Conservation (phyloP, 1,139 yeast genomes). For the Lodderomyces orthopsilosis region DNA sequence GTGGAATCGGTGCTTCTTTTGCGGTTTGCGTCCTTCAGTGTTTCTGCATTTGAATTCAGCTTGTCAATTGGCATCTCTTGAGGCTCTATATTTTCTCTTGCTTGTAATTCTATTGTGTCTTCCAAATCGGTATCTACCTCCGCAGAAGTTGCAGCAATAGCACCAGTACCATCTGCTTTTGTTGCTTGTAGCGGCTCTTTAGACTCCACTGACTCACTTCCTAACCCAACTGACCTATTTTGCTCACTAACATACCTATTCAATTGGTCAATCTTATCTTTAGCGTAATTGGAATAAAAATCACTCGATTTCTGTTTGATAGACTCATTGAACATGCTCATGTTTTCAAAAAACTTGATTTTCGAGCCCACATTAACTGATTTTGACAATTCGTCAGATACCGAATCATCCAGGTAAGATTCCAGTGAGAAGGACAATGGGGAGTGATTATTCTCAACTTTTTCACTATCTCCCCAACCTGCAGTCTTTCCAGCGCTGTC, state of each 20-base stretch:
- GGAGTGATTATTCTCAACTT: not conserved
- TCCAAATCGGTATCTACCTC: slow-evolving; percentile 5
- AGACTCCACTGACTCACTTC: not conserved
- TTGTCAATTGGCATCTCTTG: not conserved
- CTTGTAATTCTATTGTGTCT: slow-evolving; percentile 2
- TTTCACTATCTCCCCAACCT: not conserved
- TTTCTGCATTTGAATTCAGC: not conserved
- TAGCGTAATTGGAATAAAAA: slow-evolving; percentile 22
- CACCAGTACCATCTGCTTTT: not conserved
- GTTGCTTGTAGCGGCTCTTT: slow-evolving; percentile 6
- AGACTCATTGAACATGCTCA: slow-evolving; percentile 24
- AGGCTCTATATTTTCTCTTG: not conserved
- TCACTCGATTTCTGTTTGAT: slow-evolving; percentile 26
- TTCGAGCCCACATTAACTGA: slow-evolving; percentile 12
- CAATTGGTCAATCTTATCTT: slow-evolving; percentile 18
- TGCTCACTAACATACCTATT: slow-evolving; percentile 16
- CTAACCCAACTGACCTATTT: slow-evolving; percentile 1
- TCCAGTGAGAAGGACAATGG: not conserved
- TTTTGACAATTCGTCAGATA: slow-evolving; percentile 4
- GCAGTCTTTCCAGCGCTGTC: not conserved
- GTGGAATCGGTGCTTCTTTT: not conserved
- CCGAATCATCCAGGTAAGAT: not conserved
- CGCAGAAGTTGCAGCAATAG: not conserved
- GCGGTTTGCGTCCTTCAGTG: not conserved
- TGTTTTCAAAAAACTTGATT: slow-evolving; percentile 28